Percentiles rank a stretch among this genome's conserved stretches.
Evolutionary conservation across 805 yeast genomes (phyloP).

Genomic region (Candida wancherniae): DNA sequence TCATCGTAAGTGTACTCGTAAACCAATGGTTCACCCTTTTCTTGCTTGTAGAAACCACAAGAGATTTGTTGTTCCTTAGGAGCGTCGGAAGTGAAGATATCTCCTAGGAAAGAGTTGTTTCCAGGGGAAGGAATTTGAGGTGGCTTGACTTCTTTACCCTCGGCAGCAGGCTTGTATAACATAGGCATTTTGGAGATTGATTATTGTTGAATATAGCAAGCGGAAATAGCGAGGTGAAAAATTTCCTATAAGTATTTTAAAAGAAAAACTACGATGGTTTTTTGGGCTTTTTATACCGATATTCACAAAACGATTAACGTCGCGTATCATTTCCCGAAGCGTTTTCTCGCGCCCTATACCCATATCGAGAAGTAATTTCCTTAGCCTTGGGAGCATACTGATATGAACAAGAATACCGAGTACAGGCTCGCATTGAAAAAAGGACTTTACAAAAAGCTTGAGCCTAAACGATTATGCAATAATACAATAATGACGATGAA

Average conservation of each 20-base stretch:
- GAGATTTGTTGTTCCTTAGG: slow-evolving; percentile 56
- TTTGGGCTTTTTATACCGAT: slow-evolving; percentile 4
- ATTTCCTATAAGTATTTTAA: no score
- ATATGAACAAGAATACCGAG: no score
- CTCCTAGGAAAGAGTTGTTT: slow-evolving; percentile 66
- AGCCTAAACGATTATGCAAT: no score
- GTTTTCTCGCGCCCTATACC: no score
- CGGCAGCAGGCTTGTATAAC: slow-evolving; percentile 47
- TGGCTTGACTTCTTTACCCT: slow-evolving; percentile 51
- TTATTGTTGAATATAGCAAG: background rate
- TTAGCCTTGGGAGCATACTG: no score
- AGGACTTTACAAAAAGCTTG: no score
- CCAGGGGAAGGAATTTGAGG: slow-evolving; percentile 61
- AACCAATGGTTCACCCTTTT: slow-evolving; percentile 63
- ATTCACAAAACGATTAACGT: no score
- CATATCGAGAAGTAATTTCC: no score
- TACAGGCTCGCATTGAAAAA: no score
- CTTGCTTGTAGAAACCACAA: slow-evolving; percentile 68
- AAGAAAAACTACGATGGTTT: background rate
- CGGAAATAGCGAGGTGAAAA: background rate
- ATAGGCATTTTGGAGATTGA: slow-evolving; percentile 43
- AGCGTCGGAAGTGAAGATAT: slow-evolving; percentile 56
- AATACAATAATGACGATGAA: no score
- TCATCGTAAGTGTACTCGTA: slow-evolving; percentile 63
- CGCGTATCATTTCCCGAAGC: no score